Conservation (phyloP, 2,329 filamentous ascomycete genomes). For the Aspergillus persii region DNA sequence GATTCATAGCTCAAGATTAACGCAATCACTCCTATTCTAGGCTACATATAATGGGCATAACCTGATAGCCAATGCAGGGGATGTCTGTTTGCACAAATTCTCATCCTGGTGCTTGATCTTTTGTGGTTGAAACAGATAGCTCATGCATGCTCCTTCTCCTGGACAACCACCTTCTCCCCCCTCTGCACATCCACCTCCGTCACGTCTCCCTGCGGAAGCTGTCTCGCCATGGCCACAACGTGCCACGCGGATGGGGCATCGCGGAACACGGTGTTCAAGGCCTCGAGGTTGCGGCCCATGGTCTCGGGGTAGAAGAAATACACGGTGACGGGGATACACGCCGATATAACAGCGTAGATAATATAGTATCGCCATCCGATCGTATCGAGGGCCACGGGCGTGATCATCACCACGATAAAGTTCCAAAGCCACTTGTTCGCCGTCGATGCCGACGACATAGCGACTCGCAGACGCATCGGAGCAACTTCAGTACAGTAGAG, state of each 20-base stretch:
- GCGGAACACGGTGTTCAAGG: constrained; percentile 19
- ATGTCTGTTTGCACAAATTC: background rate
- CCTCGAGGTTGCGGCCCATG: constrained; percentile 17
- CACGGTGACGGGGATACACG: constrained; percentile 10
- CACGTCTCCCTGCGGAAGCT: background rate
- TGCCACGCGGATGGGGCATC: constrained; percentile 5
- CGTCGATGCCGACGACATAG: constrained; percentile 14
- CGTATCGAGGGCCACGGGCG: constrained; percentile 17
- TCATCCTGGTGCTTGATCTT: background rate
- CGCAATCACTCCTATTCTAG: no score
- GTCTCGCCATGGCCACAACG: background rate
- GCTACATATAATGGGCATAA: background rate
- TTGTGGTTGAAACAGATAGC: no score
- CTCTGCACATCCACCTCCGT: background rate
- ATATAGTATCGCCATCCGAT: constrained; percentile 21
- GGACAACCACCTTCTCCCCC: background rate
- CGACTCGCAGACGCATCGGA: constrained; percentile 17
- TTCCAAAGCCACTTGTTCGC: constrained; percentile 18
- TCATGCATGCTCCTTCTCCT: background rate
- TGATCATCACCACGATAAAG: constrained; percentile 21
- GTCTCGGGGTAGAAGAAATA: constrained; percentile 25
- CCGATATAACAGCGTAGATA: constrained; percentile 17
- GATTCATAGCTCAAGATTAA: no score
- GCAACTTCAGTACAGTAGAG: constrained; percentile 21
- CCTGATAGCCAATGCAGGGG: background rate